Evolutionary conservation across 2,329 filamentous ascomycete genomes (phyloP), one percentile per base, ranked within the genome.

Genomic region (Nemania abortiva): DNA sequence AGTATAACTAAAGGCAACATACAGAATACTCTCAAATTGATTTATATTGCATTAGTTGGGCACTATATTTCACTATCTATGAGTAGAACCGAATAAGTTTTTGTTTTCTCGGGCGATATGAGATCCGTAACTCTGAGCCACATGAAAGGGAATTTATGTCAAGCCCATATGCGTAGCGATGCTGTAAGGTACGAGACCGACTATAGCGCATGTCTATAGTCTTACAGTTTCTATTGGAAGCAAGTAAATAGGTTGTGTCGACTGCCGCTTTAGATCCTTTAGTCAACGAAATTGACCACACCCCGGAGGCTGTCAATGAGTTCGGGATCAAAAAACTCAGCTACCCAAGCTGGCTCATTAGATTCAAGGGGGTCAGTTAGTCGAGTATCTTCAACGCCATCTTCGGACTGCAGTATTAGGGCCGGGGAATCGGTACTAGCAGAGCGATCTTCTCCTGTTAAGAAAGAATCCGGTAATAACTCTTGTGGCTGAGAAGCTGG

Each of bases 251-350:
- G 34, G 34, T 3, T 1, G 34, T 11, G 7, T 9, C 56, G n/a
- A 22, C 18, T 58, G 3, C 11, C 45, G 13, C 13, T 18, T 22
- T 4, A 1, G 7, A 34, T 15, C 31, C 2, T 6, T 39, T 71
- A 78, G 53, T 77, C 76, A 52, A 77, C 62, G 42, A 78, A 77
- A n/a, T 77, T 77, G 49, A 76, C 74, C 52, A 67, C 68, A 5
- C 74, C 73, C 57, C 76, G 72, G n/a, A 78, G 72, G 57, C 72
- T 73, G 15, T 77, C 54, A 37, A 79, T 73, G 9, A 79, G 50
- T 29, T 75, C 74, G 0, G 74, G 66, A n/a, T 78, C 73, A 49
- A 76, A 73, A 49, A 76, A 73, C 45, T 76, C 76, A 1, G 74
- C 70, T 6, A 77, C 27, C 77, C 77, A 78, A 24, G 70, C 74